phyloP scores from a whole-genome alignment of 1,284 basidiomycete genomes.

The Schizopora paradoxa region DNA sequence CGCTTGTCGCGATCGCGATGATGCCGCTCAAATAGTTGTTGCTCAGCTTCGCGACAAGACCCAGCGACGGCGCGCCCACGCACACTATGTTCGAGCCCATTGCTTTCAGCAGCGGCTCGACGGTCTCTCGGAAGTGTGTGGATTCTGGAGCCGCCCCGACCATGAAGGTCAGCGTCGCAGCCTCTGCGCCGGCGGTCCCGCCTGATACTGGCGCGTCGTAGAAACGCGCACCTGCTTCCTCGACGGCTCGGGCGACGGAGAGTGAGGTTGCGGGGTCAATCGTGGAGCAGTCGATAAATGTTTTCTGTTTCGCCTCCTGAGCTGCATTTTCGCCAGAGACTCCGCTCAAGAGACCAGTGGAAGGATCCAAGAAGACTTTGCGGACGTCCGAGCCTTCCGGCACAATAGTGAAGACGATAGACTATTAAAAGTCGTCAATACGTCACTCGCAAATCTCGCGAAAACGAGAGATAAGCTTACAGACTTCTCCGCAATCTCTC shows the following conservation, averaged over 20 bases:
- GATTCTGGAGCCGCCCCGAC: slow-evolving; percentile 14
- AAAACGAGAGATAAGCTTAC: not conserved
- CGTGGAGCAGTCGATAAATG: slow-evolving; percentile 19
- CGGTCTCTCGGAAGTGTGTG: slow-evolving; percentile 10
- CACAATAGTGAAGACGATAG: slow-evolving; percentile 17
- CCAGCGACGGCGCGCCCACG: slow-evolving; percentile 18
- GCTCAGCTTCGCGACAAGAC: slow-evolving; percentile 19
- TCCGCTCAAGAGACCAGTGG: slow-evolving; percentile 17
- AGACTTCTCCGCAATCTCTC: slow-evolving; percentile 9
- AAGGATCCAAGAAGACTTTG: slow-evolving; percentile 17
- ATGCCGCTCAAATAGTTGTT: slow-evolving; percentile 21
- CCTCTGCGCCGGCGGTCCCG: slow-evolving; percentile 19
- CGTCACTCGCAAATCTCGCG: not conserved
- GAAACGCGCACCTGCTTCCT: slow-evolving; percentile 13
- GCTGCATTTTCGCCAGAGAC: slow-evolving; percentile 6
- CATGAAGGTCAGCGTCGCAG: slow-evolving; percentile 20
- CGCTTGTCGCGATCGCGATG: slow-evolving; percentile 20
- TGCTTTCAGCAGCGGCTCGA: slow-evolving; percentile 15
- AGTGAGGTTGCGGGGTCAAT: slow-evolving; percentile 20
- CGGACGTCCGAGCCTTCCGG: slow-evolving; percentile 19
- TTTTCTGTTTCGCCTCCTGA: not conserved
- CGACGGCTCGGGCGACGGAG: slow-evolving; percentile 17
- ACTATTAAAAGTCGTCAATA: not conserved
- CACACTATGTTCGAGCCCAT: slow-evolving; percentile 19
- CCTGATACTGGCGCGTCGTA: slow-evolving; percentile 21